Evolutionary conservation across 768 basidiomycete genomes (phyloP).

Genomic region (Psilocybe subaeruginosa): DNA sequence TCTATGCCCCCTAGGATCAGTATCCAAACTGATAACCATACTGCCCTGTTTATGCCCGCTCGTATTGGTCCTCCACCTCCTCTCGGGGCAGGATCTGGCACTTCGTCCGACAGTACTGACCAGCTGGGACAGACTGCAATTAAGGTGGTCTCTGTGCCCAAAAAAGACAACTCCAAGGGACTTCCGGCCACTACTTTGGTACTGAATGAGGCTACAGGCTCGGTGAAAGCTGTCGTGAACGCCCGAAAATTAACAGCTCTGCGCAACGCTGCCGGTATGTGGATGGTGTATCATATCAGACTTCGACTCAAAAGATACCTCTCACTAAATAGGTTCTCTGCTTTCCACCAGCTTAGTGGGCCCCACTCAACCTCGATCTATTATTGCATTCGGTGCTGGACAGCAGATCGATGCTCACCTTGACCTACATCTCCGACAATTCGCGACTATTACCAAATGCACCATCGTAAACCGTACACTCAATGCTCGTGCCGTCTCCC

Average conservation of each 20-base stretch:
- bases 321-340: constrained; percentile 55
- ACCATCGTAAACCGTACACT: constrained; percentile 66
- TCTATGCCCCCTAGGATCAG: constrained; percentile 63
- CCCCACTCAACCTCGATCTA: constrained; percentile 35
- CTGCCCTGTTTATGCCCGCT: constrained; percentile 84
- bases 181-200: constrained; percentile 80
- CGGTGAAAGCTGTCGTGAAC: constrained; percentile 77
- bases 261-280: constrained; percentile 77
- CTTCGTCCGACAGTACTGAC: neutral
- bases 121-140: constrained; percentile 55
- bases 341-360: constrained; percentile 63
- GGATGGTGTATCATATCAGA: neutral
- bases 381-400: constrained; percentile 77
- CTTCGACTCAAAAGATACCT: constrained; percentile 21
- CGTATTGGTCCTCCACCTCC: constrained; percentile 39
- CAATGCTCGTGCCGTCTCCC: constrained; percentile 47
- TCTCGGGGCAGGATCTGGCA: neutral
- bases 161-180: constrained; percentile 48
- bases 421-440: constrained; percentile 60
- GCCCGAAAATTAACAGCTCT: constrained; percentile 78
- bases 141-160: constrained; percentile 84
- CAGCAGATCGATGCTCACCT: constrained; percentile 71
- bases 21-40: constrained; percentile 57
- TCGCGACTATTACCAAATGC: constrained; percentile 53
- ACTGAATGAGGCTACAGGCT: constrained; percentile 70